These are phyloP conservation scores for Fusarium proliferatum DNA, from an alignment of 2,329 filamentous ascomycete genomes.

Conservation along the genomic window DNA sequence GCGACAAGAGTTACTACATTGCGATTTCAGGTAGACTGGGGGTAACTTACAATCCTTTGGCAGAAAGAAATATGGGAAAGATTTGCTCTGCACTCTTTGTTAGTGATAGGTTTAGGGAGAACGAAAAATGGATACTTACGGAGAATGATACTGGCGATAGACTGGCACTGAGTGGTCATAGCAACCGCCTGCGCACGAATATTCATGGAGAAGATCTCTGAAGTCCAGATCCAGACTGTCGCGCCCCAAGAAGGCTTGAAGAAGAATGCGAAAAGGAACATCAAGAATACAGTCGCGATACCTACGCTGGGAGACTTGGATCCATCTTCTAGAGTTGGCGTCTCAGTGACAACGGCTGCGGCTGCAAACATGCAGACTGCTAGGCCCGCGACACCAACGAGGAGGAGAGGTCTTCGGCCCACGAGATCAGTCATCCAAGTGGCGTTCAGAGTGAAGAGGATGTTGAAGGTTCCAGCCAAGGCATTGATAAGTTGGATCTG, in stretches of 20 bases:
- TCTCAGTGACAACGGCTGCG: constrained; percentile 53
- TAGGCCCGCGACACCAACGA: constrained; percentile 75
- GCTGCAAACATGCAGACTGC: constrained; percentile 74
- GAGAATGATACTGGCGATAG: constrained; percentile 5
- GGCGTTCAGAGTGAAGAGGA: constrained; percentile 78
- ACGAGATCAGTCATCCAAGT: constrained; percentile 78
- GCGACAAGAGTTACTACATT: neutral
- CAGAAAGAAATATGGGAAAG: neutral
- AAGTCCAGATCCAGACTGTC: constrained; percentile 76
- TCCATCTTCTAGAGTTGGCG: constrained; percentile 59
- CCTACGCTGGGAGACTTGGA: constrained; percentile 67
- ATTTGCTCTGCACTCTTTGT: neutral
- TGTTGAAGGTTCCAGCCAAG: constrained; percentile 76
- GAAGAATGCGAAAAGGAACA: constrained; percentile 73
- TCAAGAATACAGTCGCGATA: constrained; percentile 72
- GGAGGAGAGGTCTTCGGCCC: constrained; percentile 74
- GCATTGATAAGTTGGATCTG: constrained; percentile 78
- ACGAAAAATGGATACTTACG: neutral
- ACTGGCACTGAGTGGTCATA: constrained; percentile 21
- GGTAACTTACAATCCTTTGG: neutral
- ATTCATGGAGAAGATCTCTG: constrained; percentile 67
- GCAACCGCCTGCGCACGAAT: constrained; percentile 76
- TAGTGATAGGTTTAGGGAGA: fast-evolving
- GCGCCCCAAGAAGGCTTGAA: constrained; percentile 77
- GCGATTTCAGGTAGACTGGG: fast-evolving